phyloP scores from a whole-genome alignment of 2,329 filamentous ascomycete genomes.

The Xylaria sp. region DNA sequence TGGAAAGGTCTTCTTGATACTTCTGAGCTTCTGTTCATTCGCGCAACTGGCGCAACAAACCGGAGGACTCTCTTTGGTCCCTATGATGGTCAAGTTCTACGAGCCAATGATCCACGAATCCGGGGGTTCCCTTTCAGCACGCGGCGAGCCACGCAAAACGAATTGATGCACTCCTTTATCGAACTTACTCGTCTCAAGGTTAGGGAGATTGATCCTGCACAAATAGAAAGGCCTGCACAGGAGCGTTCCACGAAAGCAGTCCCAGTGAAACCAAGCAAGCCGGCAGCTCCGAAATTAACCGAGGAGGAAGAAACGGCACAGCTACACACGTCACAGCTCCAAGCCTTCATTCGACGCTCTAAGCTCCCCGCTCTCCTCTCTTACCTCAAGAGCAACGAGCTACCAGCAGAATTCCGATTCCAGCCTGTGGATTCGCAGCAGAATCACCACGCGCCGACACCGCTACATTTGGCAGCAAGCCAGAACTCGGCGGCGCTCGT shows the following conservation, averaged over 20 bases:
- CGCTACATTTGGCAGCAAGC: constrained; percentile 84
- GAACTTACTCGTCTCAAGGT: constrained; percentile 92
- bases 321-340: constrained; percentile 87
- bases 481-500: constrained; percentile 82
- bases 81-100: constrained; percentile 86
- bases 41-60: constrained; percentile 87
- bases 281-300: constrained; percentile 67
- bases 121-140: constrained; percentile 94
- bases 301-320: constrained; percentile 84
- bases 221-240: constrained; percentile 50
- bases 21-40: constrained; percentile 84
- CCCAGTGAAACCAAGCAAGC: constrained; percentile 53
- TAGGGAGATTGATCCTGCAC: constrained; percentile 73
- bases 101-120: constrained; percentile 77
- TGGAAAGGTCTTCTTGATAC: constrained; percentile 89
- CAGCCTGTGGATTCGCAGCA: constrained; percentile 68
- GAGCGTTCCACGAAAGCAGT: constrained; percentile 46
- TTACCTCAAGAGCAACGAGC: constrained; percentile 78
- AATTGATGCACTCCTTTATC: constrained; percentile 92
- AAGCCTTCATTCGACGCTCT: constrained; percentile 84
- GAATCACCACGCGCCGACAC: constrained; percentile 80
- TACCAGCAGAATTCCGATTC: constrained; percentile 77
- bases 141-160: constrained; percentile 86
- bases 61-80: constrained; percentile 86
- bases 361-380: constrained; percentile 86